These are phyloP conservation scores for Tubosaeta brunneosetosa DNA, from an alignment of 768 basidiomycete species.

Conservation along the genomic window DNA sequence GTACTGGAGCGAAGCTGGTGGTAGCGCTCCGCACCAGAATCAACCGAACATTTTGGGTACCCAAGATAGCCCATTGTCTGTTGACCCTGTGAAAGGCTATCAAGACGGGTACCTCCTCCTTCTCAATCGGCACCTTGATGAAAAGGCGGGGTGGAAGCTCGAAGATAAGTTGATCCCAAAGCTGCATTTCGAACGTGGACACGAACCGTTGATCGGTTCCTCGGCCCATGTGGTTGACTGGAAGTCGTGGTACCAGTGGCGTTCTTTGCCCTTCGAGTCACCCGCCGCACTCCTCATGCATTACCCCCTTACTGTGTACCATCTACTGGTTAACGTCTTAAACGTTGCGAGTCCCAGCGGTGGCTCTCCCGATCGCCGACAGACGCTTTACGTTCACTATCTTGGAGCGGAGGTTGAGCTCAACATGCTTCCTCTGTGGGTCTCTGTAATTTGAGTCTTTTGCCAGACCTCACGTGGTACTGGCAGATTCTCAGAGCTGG, in stretches of 20 bases:
- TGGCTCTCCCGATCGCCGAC: conserved; percentile 20
- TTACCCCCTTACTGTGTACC: conserved; percentile 40
- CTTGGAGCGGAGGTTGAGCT: conserved; percentile 40
- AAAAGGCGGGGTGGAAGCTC: conserved; percentile 35
- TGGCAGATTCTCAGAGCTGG: conserved; percentile 42
- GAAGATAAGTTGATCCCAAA: conserved; percentile 32
- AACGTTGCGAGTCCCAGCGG: conserved; percentile 24
- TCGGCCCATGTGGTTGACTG: conserved; percentile 34
- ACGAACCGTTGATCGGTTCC: conserved; percentile 26
- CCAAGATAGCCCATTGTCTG: neutral
- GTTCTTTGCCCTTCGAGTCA: conserved; percentile 38
- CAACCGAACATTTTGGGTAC: conserved; percentile 15
- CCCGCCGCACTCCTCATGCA: conserved; percentile 43
- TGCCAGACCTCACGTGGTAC: neutral
- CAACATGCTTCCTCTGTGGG: conserved; percentile 38
- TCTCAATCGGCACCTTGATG: conserved; percentile 27
- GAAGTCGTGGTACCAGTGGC: conserved; percentile 45
- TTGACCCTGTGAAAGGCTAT: conserved; percentile 21
- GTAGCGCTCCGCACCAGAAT: conserved; percentile 28
- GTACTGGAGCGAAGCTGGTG: conserved; percentile 39
- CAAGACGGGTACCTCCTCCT: conserved; percentile 33
- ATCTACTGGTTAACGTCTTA: conserved; percentile 34
- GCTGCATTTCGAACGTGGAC: conserved; percentile 25
- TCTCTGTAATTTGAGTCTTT: neutral
- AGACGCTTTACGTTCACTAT: conserved; percentile 32